These are phyloP conservation scores for Citrus reticulata DNA, from an alignment of 345 rosid species.

Conservation along the genomic window DNA sequence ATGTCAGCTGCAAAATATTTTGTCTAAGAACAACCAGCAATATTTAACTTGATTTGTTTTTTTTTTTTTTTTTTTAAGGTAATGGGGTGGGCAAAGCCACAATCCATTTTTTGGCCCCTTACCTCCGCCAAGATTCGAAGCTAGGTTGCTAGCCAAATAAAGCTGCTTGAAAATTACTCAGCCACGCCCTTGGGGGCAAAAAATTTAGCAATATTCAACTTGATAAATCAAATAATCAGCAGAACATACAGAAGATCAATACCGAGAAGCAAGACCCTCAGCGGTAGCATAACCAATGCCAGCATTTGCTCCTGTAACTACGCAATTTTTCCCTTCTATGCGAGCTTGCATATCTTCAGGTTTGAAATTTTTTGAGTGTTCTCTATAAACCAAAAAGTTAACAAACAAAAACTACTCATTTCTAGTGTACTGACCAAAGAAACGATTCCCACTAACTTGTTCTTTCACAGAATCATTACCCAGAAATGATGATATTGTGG, in stretches of 20 bases:
- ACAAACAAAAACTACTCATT: neutral
- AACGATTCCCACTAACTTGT: neutral
- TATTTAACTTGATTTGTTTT: neutral
- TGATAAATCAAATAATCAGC: slow-evolving; percentile 3
- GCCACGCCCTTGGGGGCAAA: too few relatives aligned
- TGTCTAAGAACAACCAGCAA: neutral
- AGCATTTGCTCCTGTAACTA: slow-evolving; percentile 94
- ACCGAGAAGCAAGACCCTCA: slow-evolving; percentile 96
- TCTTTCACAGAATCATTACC: too few relatives aligned
- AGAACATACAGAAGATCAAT: slow-evolving; percentile 10
- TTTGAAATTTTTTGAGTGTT: slow-evolving; percentile 66
- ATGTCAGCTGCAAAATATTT: neutral
- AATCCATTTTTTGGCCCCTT: too few relatives aligned
- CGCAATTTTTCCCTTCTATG: slow-evolving; percentile 69
- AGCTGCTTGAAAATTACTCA: too few relatives aligned
- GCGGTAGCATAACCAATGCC: slow-evolving; percentile 91
- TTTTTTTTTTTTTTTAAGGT: too few relatives aligned
- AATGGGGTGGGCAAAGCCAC: too few relatives aligned
- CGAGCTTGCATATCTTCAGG: slow-evolving; percentile 59
- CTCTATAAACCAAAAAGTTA: slow-evolving; percentile 35
- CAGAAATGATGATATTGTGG: too few relatives aligned
- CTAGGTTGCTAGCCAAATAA: too few relatives aligned
- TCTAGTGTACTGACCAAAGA: neutral
- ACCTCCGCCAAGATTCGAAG: too few relatives aligned
- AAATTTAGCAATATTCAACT: neutral